Evolutionary conservation across 2,329 filamentous ascomycete species (phyloP).

Genomic region (Penicillium sp.): DNA sequence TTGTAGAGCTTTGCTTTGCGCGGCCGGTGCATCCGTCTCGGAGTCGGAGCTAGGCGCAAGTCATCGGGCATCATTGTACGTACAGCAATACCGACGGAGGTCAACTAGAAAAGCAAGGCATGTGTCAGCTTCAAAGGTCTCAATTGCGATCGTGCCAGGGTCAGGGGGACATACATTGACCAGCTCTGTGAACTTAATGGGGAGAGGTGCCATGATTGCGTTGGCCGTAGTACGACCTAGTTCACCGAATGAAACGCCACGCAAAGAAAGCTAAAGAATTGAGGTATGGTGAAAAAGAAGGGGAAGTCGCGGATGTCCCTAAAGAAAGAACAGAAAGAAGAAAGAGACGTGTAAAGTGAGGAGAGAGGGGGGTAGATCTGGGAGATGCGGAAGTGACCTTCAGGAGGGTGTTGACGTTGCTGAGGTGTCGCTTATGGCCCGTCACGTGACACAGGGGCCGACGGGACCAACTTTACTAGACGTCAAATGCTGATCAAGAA

Average conservation of each 20-base stretch:
- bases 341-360: conserved; percentile 19
- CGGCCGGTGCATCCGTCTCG: conserved; percentile 22
- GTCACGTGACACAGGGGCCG: conserved; percentile 37
- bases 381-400: conserved; percentile 41
- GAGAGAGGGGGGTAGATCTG: conserved; percentile 26
- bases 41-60: conserved; percentile 18
- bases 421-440: conserved; percentile 43
- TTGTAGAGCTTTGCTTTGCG: conserved; percentile 5
- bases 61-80: conserved; percentile 32
- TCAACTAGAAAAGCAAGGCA: conserved; percentile 46
- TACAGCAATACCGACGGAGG: conserved; percentile 57
- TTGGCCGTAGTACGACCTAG: conserved; percentile 46
- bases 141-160: background rate
- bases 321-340: conserved; percentile 19
- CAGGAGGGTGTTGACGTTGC: conserved; percentile 44
- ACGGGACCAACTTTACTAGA: too few relatives aligned
- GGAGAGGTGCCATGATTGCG: conserved; percentile 65
- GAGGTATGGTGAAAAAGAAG: conserved; percentile 19
- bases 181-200: conserved; percentile 92
- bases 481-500: too few relatives aligned
- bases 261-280: conserved; percentile 32
- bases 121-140: conserved; percentile 39
- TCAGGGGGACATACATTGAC: conserved; percentile 64
- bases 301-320: conserved; percentile 6
- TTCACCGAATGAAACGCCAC: conserved; percentile 44